A percentile compares a stretch with the other conserved stretches of the same genome.
Evolutionary conservation across 371 early-diverging fungal genomes (phyloP).

Genomic region (Circinella minor): DNA sequence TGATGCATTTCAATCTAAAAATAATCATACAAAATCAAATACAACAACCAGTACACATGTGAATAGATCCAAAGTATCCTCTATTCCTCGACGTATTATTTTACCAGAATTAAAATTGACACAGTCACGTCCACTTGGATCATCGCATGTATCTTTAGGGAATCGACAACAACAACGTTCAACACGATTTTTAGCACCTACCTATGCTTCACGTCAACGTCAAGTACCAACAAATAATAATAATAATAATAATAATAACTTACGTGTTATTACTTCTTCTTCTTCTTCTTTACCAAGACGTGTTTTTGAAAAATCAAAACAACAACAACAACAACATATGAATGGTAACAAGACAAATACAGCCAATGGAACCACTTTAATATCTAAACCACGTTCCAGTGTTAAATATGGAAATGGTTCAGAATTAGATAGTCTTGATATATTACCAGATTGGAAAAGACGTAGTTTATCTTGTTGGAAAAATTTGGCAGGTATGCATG

Average conservation of each 20-base stretch:
- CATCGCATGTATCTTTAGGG: not conserved
- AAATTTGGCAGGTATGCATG: slow-evolving; percentile 1
- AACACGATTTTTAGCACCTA: not conserved
- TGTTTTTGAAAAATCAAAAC: not conserved
- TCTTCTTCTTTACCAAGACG: not conserved
- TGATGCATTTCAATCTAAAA: slow-evolving; percentile 13
- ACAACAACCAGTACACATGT: too few relatives aligned
- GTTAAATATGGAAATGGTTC: slow-evolving; percentile 29
- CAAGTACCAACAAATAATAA: not conserved
- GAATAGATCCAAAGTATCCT: not conserved
- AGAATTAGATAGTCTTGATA: slow-evolving; percentile 40
- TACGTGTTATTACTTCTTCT: not conserved
- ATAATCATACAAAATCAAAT: too few relatives aligned
- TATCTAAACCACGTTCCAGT: slow-evolving; percentile 25
- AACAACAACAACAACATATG: not conserved
- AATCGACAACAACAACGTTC: not conserved
- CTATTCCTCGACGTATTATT: slow-evolving; percentile 7
- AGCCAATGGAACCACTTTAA: not conserved
- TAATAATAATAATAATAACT: not conserved
- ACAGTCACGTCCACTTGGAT: too few relatives aligned
- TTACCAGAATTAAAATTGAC: not conserved
- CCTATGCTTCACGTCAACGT: slow-evolving; percentile 8
- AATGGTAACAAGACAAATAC: not conserved
- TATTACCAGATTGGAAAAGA: slow-evolving; percentile 28
- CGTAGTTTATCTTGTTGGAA: slow-evolving; percentile 5